phyloP scores from a whole-genome alignment of 2,329 filamentous ascomycete genomes.

The Fusarium sp. region DNA sequence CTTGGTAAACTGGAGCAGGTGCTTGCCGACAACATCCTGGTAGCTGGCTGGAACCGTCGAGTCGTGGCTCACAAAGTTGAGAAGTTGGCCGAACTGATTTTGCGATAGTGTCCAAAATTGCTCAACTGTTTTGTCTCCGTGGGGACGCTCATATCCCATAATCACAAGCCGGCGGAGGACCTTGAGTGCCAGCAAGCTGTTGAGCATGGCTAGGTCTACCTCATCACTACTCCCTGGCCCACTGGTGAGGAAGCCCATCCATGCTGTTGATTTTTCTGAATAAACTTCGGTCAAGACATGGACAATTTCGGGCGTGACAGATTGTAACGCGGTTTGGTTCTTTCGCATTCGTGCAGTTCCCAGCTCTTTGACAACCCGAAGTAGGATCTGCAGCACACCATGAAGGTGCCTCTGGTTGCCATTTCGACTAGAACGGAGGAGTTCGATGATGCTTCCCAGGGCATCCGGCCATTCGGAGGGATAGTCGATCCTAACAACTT shows the following conservation, averaged over 20 bases:
- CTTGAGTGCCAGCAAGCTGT: conserved; percentile 85
- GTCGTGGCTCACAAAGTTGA: conserved; percentile 73
- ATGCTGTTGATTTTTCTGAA: conserved; percentile 78
- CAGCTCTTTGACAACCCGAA: conserved; percentile 93
- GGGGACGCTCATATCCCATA: conserved; percentile 86
- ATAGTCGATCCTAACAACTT: conserved; percentile 91
- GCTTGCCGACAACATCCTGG: conserved; percentile 81
- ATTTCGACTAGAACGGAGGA: conserved; percentile 69
- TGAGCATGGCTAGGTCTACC: conserved; percentile 77
- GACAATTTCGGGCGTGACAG: conserved; percentile 87
- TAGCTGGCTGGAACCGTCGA: conserved; percentile 68
- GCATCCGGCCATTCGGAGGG: conserved; percentile 86
- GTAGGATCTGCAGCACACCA: conserved; percentile 81
- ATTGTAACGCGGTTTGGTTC: conserved; percentile 83
- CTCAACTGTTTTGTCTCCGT: conserved; percentile 81
- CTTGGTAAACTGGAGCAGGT: conserved; percentile 91
- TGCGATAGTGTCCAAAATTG: conserved; percentile 87
- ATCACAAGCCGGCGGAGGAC: conserved; percentile 84
- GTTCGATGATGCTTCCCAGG: conserved; percentile 72
- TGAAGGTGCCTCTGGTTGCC: conserved; percentile 77
- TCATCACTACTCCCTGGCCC: conserved; percentile 72
- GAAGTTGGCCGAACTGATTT: conserved; percentile 83
- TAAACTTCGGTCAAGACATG: conserved; percentile 86
- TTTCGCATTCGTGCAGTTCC: conserved; percentile 83
- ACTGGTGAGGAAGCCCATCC: conserved; percentile 74